These are phyloP conservation scores for Angomonas deanei DNA, from an alignment of 208 protist species.

Conservation along the genomic window DNA sequence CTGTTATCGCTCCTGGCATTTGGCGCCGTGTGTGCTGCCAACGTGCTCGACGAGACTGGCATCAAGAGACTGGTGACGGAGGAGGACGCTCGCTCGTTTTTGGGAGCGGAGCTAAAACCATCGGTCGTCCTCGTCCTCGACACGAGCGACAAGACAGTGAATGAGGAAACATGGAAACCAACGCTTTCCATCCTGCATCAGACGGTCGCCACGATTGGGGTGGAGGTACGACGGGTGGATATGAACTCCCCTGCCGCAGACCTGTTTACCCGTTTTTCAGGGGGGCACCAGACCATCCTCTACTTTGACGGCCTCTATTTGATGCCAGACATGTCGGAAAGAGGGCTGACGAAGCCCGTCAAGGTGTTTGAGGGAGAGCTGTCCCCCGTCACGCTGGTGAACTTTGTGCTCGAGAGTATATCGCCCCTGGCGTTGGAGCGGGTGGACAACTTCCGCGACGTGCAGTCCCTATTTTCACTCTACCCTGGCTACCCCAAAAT, in stretches of 20 bases:
- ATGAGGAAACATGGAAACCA: not conserved
- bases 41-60: too few species aligned
- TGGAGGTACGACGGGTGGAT: not conserved
- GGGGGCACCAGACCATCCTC: not conserved
- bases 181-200: not conserved
- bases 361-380: conserved; percentile 12
- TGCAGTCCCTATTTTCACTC: conserved; percentile 18
- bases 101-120: too few species aligned
- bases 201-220: not conserved
- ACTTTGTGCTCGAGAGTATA: conserved; percentile 27
- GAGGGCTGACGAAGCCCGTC: conserved; percentile 17
- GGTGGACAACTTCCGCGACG: conserved; percentile 28
- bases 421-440: conserved; percentile 18
- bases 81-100: too few species aligned
- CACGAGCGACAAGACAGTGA: not conserved
- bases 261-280: not conserved
- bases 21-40: too few species aligned
- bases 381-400: conserved; percentile 10
- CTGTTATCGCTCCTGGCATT: too few species aligned
- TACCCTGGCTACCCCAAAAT: conserved; percentile 24
- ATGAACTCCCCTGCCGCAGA: not conserved
- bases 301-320: not conserved
- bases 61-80: too few species aligned
- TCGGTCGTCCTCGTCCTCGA: too few species aligned
- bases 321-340: not conserved